These are phyloP conservation scores for Pterocarpus santalinus DNA, from an alignment of 306 rosid genomes.

Conservation along the genomic window DNA sequence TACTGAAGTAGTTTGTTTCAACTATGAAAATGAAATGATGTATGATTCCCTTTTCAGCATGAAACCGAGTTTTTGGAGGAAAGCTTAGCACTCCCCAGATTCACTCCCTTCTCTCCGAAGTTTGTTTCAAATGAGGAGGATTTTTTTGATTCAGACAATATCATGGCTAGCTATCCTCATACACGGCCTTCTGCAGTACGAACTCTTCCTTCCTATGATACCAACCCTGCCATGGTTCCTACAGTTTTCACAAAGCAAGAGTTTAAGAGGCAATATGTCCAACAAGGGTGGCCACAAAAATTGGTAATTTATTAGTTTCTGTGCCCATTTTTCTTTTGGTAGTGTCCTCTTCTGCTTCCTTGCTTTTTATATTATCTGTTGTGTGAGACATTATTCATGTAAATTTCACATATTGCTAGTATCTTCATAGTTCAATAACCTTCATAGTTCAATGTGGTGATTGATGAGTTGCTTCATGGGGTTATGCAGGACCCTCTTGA, in stretches of 20 bases:
- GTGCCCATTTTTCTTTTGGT: background rate
- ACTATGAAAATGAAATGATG: slow-evolving; percentile 4
- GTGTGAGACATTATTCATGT: background rate
- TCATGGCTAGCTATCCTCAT: slow-evolving; percentile 65
- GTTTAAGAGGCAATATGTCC: slow-evolving; percentile 71
- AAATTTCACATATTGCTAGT: background rate
- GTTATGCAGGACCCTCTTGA: slow-evolving; percentile 93
- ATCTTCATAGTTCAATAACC: background rate
- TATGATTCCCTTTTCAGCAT: slow-evolving; percentile 30
- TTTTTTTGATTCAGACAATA: slow-evolving; percentile 82
- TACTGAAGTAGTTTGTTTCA: slow-evolving; percentile 1
- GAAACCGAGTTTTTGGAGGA: slow-evolving; percentile 48
- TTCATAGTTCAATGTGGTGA: slow-evolving; percentile 10
- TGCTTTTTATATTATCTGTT: background rate
- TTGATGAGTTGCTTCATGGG: slow-evolving; percentile 43
- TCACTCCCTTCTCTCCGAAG: slow-evolving; percentile 30
- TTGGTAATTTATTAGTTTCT: slow-evolving; percentile 61
- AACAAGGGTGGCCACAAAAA: slow-evolving; percentile 95
- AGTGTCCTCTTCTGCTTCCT: background rate
- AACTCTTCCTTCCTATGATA: slow-evolving; percentile 59
- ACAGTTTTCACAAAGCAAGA: slow-evolving; percentile 73
- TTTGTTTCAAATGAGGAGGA: slow-evolving; percentile 68
- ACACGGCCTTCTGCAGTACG: slow-evolving; percentile 60
- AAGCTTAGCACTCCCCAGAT: slow-evolving; percentile 42
- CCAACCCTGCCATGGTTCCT: slow-evolving; percentile 64